Evolutionary conservation across 805 yeast species (phyloP).

Genomic region (Metschnikowia koreensis): DNA sequence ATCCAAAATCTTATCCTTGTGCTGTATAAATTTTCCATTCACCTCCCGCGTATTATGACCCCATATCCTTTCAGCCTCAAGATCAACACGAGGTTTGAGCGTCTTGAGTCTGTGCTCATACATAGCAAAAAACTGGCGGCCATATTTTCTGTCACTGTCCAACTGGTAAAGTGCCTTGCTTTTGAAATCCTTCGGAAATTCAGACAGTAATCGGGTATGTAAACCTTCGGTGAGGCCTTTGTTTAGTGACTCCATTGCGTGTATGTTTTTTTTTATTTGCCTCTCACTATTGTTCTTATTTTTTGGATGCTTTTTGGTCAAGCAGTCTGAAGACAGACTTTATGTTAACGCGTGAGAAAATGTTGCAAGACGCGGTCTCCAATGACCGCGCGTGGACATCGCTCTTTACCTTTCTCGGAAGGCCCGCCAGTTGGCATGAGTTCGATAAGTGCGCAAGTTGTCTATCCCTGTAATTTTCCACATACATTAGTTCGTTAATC

Average conservation of each 20-base stretch:
- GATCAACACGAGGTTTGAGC: slow-evolving; percentile 33
- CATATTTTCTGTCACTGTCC: slow-evolving; percentile 29
- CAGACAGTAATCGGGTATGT: neutral
- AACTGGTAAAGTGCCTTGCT: slow-evolving; percentile 22
- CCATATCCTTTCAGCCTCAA: slow-evolving; percentile 49
- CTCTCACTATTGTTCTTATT: neutral
- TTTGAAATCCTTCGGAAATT: slow-evolving; percentile 7
- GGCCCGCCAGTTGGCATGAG: too few species aligned
- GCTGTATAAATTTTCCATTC: slow-evolving; percentile 32
- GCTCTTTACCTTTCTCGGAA: too few species aligned
- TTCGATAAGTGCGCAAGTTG: too few species aligned
- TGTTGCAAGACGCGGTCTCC: neutral
- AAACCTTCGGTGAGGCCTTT: neutral
- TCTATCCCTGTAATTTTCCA: too few species aligned
- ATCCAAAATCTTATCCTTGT: slow-evolving; percentile 52
- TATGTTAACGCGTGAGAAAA: neutral
- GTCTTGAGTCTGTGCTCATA: slow-evolving; percentile 38
- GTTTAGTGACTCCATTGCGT: slow-evolving; percentile 10
- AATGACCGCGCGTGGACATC: neutral
- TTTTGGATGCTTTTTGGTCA: neutral
- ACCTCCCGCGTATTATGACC: slow-evolving; percentile 40
- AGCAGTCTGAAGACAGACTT: neutral
- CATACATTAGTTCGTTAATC: too few species aligned
- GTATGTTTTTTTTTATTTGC: neutral
- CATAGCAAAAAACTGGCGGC: slow-evolving; percentile 42